These are phyloP conservation scores for Hammondia hammondi DNA, from an alignment of 169 alveolate genomes.

Conservation along the genomic window DNA sequence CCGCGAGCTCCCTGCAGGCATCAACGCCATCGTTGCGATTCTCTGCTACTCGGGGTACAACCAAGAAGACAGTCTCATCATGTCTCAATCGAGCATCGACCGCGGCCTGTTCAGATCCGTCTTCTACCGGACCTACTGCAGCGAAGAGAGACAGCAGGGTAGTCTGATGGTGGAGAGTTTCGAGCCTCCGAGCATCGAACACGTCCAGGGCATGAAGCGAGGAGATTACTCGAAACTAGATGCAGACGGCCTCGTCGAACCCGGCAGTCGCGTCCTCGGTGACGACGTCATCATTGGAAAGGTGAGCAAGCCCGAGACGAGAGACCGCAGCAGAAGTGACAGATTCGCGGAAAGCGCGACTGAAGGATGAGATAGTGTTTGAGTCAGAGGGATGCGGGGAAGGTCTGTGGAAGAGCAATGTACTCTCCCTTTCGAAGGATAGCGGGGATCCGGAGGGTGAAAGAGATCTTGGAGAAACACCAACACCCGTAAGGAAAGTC, in stretches of 20 bases:
- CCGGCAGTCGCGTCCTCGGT: conserved; percentile 97
- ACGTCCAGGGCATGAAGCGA: conserved; percentile 60
- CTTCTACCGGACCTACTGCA: conserved; percentile 94
- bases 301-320: conserved; percentile 76
- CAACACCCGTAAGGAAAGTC: too few species aligned
- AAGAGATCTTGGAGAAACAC: too few species aligned
- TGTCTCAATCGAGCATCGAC: conserved; percentile 96
- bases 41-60: conserved; percentile 99
- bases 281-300: conserved; percentile 98
- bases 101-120: conserved; percentile 98
- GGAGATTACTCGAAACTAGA: conserved; percentile 95
- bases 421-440: too few species aligned
- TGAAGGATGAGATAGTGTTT: background rate
- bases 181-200: conserved; percentile 82
- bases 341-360: background rate
- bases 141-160: conserved; percentile 94
- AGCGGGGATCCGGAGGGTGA: too few species aligned
- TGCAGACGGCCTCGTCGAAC: conserved; percentile 96
- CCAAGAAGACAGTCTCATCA: conserved; percentile 98
- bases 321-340: background rate
- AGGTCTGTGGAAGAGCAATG: too few species aligned
- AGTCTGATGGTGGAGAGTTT: conserved; percentile 91
- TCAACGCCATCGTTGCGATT: conserved; percentile 96
- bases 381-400: too few species aligned
- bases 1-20: conserved; percentile 99